phyloP scores from a whole-genome alignment of 352 stramenopile genomes.

The Globisporangium apiculatum region DNA sequence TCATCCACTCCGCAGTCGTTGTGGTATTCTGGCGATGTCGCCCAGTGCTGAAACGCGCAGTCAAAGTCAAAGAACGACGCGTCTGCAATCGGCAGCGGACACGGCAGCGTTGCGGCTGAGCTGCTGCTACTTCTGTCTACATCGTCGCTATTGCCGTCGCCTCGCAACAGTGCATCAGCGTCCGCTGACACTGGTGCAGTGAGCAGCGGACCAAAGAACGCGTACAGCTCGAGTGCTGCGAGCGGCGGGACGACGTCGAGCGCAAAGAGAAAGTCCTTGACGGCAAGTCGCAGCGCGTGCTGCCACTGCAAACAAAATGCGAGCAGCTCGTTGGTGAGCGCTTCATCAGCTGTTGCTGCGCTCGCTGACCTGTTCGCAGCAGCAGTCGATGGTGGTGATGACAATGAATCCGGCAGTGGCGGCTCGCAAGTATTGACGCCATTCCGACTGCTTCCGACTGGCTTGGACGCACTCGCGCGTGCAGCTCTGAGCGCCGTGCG shows the following conservation, averaged over 20 bases:
- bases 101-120: background rate
- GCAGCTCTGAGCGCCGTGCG: slow-evolving; percentile 1
- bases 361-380: background rate
- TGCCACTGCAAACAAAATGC: slow-evolving; percentile 44
- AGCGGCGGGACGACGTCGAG: slow-evolving; percentile 36
- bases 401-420: background rate
- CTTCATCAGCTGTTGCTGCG: slow-evolving; percentile 12
- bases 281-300: slow-evolving; percentile 31
- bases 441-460: background rate
- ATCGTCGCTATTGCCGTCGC: no score
- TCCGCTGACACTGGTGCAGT: slow-evolving; percentile 5
- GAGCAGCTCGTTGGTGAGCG: slow-evolving; percentile 21
- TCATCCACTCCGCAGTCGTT: background rate
- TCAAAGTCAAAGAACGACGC: slow-evolving; percentile 32
- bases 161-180: background rate
- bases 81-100: slow-evolving; percentile 28
- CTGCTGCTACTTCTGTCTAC: background rate
- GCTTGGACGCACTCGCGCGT: background rate
- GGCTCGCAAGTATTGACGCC: background rate
- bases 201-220: slow-evolving; percentile 18
- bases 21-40: background rate
- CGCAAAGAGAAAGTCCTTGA: slow-evolving; percentile 49
- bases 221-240: slow-evolving; percentile 19
- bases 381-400: background rate
- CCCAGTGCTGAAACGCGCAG: slow-evolving; percentile 20